Percentiles rank a stretch among this genome's conserved stretches.
Evolutionary conservation across 2,329 filamentous ascomycete genomes (phyloP).

Genomic region (Triangularia setosa): DNA sequence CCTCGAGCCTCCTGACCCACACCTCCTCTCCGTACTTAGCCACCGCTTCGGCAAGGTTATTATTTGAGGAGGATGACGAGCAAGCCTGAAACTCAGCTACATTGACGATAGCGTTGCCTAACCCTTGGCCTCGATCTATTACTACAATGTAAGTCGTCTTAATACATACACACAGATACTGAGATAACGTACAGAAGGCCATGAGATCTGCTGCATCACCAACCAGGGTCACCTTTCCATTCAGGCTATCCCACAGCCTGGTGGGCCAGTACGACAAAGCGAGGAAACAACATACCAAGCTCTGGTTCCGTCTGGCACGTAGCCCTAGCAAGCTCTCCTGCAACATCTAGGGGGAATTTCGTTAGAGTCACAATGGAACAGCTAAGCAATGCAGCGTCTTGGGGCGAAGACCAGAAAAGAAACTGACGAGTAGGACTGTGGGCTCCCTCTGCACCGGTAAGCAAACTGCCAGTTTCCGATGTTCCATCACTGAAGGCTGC

Average conservation of each 20-base stretch:
- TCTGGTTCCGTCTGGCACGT: constrained; percentile 12
- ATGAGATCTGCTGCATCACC: constrained; percentile 23
- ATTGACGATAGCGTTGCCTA: constrained; percentile 19
- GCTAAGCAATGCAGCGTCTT: constrained; percentile 5
- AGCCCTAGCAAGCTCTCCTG: neutral
- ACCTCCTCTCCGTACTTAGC: constrained; percentile 19
- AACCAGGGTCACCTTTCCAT: constrained; percentile 15
- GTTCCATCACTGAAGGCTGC: constrained; percentile 17
- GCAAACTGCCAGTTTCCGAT: constrained; percentile 9
- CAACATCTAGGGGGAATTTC: neutral
- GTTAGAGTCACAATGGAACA: constrained; percentile 14
- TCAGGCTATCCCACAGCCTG: constrained; percentile 17
- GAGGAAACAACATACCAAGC: constrained; percentile 2
- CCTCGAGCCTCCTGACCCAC: constrained; percentile 16
- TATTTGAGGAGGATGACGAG: constrained; percentile 19
- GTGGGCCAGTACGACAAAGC: constrained; percentile 18
- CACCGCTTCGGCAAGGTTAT: constrained; percentile 15
- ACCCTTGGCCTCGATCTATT: constrained; percentile 21
- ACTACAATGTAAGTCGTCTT: neutral
- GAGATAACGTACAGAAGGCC: constrained; percentile 14
- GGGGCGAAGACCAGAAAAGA: constrained; percentile 12
- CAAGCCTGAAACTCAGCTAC: constrained; percentile 17
- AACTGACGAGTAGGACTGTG: constrained; percentile 17
- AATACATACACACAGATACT: neutral
- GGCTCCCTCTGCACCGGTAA: constrained; percentile 21